phyloP scores from a whole-genome alignment of 805 yeast species.

The Monosporozyma siamensis region DNA sequence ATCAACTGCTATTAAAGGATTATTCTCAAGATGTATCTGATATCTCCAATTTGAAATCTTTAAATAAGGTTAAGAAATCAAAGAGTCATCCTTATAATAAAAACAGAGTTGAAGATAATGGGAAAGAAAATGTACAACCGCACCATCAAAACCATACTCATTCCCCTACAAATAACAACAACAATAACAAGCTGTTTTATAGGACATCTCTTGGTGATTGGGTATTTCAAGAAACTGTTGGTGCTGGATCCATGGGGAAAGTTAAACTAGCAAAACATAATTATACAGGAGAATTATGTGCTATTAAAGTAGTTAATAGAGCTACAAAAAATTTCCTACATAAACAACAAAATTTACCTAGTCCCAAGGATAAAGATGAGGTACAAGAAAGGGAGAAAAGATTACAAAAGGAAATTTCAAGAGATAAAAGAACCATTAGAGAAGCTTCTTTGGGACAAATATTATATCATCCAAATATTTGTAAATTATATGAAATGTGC shows the following conservation, averaged over 20 bases:
- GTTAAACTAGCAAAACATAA: constrained; percentile 89
- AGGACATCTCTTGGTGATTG: constrained; percentile 91
- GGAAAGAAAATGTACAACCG: not conserved
- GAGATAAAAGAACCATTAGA: constrained; percentile 84
- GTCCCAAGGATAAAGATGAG: constrained; percentile 47
- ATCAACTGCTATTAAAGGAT: constrained; percentile 1
- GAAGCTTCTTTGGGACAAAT: constrained; percentile 91
- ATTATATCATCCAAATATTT: constrained; percentile 82
- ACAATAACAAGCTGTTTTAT: constrained; percentile 38
- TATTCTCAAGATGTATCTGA: not conserved
- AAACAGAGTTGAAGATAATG: not conserved
- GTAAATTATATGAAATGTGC: constrained; percentile 83
- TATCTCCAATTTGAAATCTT: not conserved
- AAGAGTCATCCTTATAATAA: not conserved
- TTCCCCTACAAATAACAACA: not conserved
- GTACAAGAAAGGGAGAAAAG: constrained; percentile 54
- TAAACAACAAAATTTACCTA: constrained; percentile 60
- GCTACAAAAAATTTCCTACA: constrained; percentile 76
- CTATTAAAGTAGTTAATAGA: constrained; percentile 86
- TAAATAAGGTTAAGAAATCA: not conserved
- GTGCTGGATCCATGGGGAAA: constrained; percentile 99
- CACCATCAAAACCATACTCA: no score
- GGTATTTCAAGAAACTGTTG: constrained; percentile 91
- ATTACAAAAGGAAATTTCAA: constrained; percentile 72
- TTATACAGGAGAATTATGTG: constrained; percentile 74